Evolutionary conservation across 2,329 filamentous ascomycete genomes (phyloP), one percentile per base, ranked within the genome.

Genomic region (Aspergillus proliferans): DNA sequence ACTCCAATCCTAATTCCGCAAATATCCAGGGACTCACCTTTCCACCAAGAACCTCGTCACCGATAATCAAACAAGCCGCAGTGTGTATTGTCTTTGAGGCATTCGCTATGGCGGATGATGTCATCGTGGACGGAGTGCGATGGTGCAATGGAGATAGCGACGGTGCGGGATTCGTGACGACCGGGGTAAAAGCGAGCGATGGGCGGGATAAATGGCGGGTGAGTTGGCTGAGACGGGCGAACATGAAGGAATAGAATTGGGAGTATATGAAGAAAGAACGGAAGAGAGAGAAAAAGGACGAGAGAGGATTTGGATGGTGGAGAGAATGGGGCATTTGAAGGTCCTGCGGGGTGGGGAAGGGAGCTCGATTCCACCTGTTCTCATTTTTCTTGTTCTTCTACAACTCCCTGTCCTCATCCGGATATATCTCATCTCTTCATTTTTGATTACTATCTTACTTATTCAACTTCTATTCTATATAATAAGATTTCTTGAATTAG

Each of bases 31-130:
- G 3, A 63, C 75, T 55, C 68, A 89, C 91, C 85, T 97, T 97
- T 60, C 93, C 92, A 19, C 90, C 91, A 3, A 97, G 77, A 4
- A 97, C 90, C 70, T 96, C 92, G 71, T 97, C 92, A n/a, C 92
- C 92, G 61, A 98, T 97, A 52, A 98, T 90, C 55, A 97, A 73
- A 69, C 89, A 95, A 49, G 87, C 92, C 9, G 92, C 93, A 43
- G 91, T 96, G 65, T 89, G 84, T 58, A 97, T 94, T 52, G 80
- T 83, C 63, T 84, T 76, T 45, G 61, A 62, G 55, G 58, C 58
- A 44, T 63, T 67, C 57, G 58, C 49, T 33, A 58, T 56, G 26
- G 57, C 56, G 49, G 66, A 70, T 72, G 72, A 73, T 71, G 71
- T 72, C 71, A 74, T 74, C 48, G 61, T 64, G 51, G 57, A 50